Evolutionary conservation across 2,329 filamentous ascomycete species (phyloP).

Genomic region (Fusarium praegraminearum): DNA sequence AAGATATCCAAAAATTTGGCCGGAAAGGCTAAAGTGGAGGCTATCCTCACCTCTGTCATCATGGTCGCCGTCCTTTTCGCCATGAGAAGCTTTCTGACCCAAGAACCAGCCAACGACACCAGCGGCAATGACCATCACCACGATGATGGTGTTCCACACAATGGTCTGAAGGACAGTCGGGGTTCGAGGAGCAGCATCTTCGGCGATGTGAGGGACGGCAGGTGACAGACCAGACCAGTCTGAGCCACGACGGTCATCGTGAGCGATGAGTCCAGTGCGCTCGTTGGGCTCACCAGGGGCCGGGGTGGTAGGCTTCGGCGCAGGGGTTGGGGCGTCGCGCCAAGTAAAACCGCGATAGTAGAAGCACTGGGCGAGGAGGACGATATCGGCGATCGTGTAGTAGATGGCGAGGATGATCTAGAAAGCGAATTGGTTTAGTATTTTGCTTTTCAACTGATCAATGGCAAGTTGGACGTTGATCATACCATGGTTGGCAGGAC

Average conservation of each 20-base stretch:
- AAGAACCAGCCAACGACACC: slow-evolving; percentile 90
- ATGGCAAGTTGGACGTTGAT: background rate
- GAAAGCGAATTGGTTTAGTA: slow-evolving; percentile 25
- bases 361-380: slow-evolving; percentile 89
- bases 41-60: slow-evolving; percentile 58
- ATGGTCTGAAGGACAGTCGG: slow-evolving; percentile 68
- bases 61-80: slow-evolving; percentile 57
- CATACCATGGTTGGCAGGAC: slow-evolving; percentile 91
- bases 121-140: slow-evolving; percentile 85
- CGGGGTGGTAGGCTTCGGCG: slow-evolving; percentile 55
- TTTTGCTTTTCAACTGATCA: background rate
- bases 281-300: slow-evolving; percentile 60
- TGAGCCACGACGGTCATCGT: slow-evolving; percentile 62
- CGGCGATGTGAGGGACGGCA: slow-evolving; percentile 78
- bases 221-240: slow-evolving; percentile 79
- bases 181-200: slow-evolving; percentile 59
- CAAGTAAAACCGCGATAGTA: slow-evolving; percentile 91
- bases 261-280: slow-evolving; percentile 55
- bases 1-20: slow-evolving; percentile 93
- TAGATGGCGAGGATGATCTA: slow-evolving; percentile 91
- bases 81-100: slow-evolving; percentile 54
- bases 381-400: slow-evolving; percentile 91
- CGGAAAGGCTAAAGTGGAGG: slow-evolving; percentile 78
- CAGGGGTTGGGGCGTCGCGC: slow-evolving; percentile 64
- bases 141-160: slow-evolving; percentile 79